Evolutionary conservation across 257 asterid species (phyloP).

Genomic region (Ajuga chamaepitys): DNA sequence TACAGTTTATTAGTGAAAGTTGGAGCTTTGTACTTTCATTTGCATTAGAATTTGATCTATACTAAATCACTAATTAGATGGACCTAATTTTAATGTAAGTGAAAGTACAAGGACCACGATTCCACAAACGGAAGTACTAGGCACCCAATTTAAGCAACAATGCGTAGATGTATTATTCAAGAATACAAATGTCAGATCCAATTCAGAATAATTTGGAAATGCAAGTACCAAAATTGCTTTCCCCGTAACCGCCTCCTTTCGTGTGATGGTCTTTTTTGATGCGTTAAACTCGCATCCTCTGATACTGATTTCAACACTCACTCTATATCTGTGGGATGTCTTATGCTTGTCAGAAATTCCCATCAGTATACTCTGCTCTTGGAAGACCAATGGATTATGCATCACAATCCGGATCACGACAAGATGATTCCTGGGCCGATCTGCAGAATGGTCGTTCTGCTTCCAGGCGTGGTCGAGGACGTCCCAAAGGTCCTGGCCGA

Average conservation of each 20-base stretch:
- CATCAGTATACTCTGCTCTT: conserved; percentile 22
- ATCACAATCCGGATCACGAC: conserved; percentile 24
- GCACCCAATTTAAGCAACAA: no score
- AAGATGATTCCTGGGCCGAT: conserved; percentile 28
- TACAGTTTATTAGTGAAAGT: no score
- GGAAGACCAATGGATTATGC: conserved; percentile 22
- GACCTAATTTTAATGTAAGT: no score
- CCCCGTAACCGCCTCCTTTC: neutral
- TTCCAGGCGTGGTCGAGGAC: conserved; percentile 49
- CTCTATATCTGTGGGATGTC: neutral
- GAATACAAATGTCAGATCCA: no score
- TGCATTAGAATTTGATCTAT: no score
- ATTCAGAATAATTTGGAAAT: no score
- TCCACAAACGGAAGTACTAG: no score
- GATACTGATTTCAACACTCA: neutral
- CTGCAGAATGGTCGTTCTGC: conserved; percentile 16
- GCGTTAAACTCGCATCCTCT: neutral
- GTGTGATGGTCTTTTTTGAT: neutral
- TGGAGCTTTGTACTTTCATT: no score
- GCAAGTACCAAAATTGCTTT: no score
- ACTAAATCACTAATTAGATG: no score
- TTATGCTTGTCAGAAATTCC: conserved; percentile 32
- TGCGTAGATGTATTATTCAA: no score
- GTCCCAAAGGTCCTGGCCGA: conserved; percentile 40
- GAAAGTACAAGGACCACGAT: no score